Base-by-base conservation (phyloP, 2,329 filamentous ascomycete species). In the Triangularia verruculosa region DNA sequence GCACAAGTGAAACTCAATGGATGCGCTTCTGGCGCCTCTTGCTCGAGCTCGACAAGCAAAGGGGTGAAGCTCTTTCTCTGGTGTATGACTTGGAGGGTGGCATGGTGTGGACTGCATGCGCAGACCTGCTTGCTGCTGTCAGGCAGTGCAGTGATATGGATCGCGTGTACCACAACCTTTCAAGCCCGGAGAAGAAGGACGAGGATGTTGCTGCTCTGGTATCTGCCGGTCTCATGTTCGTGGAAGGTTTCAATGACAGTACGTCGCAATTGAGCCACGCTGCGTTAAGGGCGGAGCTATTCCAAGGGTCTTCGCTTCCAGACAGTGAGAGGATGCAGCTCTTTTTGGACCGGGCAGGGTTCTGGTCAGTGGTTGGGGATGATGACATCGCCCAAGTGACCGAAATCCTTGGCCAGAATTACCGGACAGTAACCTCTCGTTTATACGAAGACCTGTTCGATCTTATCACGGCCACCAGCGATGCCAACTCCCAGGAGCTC, bases 1-100 rank as follows among this genome's bases (percentile, higher is more conserved):
- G 82, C 32, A 88, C 91, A 30, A 88, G 89, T 60, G 90, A 95
- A 72, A 83, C 85, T 11, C 93, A 97, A 74, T 99, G 95, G 95
- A 87, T 90, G 67, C 86, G 91, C 58, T 96, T 96, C 76, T 97
- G 93, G 78, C 88, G 93, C 30, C 83, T 98, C 17, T 83, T 96
- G 17, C 83, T 91, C 12, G 93, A 97, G 73, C 79, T 99, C 47
- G 93, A 98, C 73, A 93, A 90, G 71, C 89, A 92, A 71, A 85
- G 93, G 71, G 89, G 90, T 17, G 93, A 97, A 72, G 89, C 91
- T 0, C 78, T 98, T 53, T 88, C 91, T 1, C 80, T 98, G 53
- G 86, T 88, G 0, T 87, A 91, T 61, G 95, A 98, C 71, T 75
- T 83, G 0, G 82, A 85, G 56, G 82, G 84, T 9, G 88, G 89